phyloP scores from a whole-genome alignment of 805 yeast genomes.

The Lipomyces sp. region DNA sequence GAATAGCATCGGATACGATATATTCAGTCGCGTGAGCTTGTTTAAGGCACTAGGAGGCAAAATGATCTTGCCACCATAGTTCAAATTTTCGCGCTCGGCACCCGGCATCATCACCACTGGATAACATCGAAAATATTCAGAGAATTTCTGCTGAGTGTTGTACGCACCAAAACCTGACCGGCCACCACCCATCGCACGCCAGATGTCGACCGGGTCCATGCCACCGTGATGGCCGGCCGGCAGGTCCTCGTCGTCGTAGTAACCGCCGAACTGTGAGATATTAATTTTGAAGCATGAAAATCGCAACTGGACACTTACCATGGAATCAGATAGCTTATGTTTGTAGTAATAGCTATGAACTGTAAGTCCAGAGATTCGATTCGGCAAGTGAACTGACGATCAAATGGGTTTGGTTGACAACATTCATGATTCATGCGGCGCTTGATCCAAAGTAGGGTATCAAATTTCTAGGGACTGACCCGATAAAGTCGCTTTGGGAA shows the following conservation, averaged over 20 bases:
- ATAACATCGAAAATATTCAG: constrained; percentile 88
- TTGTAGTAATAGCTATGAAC: neutral
- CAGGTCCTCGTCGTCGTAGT: constrained; percentile 32
- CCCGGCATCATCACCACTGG: constrained; percentile 91
- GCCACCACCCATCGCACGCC: constrained; percentile 21
- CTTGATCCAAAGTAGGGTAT: too few relatives aligned
- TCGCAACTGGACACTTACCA: neutral
- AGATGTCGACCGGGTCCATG: constrained; percentile 12
- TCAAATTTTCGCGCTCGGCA: constrained; percentile 66
- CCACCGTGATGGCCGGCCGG: constrained; percentile 21
- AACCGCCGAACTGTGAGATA: constrained; percentile 29
- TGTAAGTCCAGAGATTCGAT: neutral
- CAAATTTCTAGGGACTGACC: too few relatives aligned
- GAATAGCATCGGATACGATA: constrained; percentile 95
- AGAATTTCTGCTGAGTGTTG: constrained; percentile 54
- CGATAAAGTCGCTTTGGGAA: too few relatives aligned
- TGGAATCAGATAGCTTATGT: neutral
- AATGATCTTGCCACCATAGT: constrained; percentile 94
- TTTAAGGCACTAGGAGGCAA: constrained; percentile 91
- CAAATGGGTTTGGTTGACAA: too few relatives aligned
- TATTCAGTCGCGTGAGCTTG: constrained; percentile 85
- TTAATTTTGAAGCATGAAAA: neutral
- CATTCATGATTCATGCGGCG: too few relatives aligned
- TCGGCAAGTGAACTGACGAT: neutral
- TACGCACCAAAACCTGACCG: constrained; percentile 15